Conservation (phyloP, 2,329 filamentous ascomycete species). For the Neospermospora avenae region DNA sequence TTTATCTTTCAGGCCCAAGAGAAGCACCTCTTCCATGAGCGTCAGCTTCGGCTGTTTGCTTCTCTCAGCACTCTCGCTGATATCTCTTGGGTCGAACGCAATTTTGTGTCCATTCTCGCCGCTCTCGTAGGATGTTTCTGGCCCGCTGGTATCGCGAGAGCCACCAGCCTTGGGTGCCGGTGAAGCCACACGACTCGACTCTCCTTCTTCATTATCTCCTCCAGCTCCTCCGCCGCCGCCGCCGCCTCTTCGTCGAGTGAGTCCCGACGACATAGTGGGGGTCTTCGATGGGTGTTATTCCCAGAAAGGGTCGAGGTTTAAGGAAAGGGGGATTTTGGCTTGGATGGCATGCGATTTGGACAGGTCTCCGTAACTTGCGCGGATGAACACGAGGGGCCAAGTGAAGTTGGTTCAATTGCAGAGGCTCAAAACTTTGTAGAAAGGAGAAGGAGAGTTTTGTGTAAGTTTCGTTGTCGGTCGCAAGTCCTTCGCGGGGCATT, state of each 20-base stretch:
- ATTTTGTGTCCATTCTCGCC: slow-evolving; percentile 98
- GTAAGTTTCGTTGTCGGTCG: slow-evolving; percentile 1
- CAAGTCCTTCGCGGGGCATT: slow-evolving; percentile 2
- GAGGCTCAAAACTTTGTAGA: not conserved
- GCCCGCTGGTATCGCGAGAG: slow-evolving; percentile 52
- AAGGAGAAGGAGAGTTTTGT: not conserved
- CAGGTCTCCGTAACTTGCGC: slow-evolving; percentile 24
- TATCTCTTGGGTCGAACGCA: slow-evolving; percentile 93
- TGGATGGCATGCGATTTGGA: slow-evolving; percentile 27
- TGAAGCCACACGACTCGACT: slow-evolving; percentile 63
- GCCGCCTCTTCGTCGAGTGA: slow-evolving; percentile 65
- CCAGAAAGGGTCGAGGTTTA: slow-evolving; percentile 19
- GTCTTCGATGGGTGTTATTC: slow-evolving; percentile 20
- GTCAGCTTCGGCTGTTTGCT: slow-evolving; percentile 98
- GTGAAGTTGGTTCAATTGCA: not conserved
- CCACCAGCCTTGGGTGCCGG: slow-evolving; percentile 61
- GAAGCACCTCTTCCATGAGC: slow-evolving; percentile 95
- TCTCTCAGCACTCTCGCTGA: slow-evolving; percentile 92
- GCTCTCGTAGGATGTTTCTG: slow-evolving; percentile 84
- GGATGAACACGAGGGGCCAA: slow-evolving; percentile 16
- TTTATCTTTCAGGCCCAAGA: slow-evolving; percentile 97
- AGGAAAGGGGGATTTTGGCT: slow-evolving; percentile 25
- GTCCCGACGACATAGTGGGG: slow-evolving; percentile 46
- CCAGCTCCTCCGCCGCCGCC: slow-evolving; percentile 62
- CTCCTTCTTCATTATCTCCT: slow-evolving; percentile 60